Evolutionary conservation across 345 rosid genomes (phyloP), one percentile per base, ranked within the genome.

Genomic region (Hibiscus trionum): DNA sequence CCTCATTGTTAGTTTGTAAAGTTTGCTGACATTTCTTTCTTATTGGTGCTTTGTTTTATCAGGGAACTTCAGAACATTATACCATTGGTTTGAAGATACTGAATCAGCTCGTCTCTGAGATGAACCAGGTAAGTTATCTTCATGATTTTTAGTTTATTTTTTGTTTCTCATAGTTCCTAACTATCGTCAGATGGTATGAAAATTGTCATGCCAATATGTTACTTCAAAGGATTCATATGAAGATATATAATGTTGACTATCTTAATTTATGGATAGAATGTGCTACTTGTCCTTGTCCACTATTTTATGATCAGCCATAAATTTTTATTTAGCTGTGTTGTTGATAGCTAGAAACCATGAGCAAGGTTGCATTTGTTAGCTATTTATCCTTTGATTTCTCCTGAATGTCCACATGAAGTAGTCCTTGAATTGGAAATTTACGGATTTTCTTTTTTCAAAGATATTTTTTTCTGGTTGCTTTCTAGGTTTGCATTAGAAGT

Each of bases 101-200:
- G 73, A 91, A 93, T 86, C 99, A 96, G 74, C 93, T 96, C 37
- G 98, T 96, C 44, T 88, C 91, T 78, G 99, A 96, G 89, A 96
- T 96, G 95, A 96, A 93, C 83, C 98, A 89, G 96, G 99, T 93
- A 60, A 75, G 85, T 75, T 69, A 62, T 78, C 55, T 21, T n/a
- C 67, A 60, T 60, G 3, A 15, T 44, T 61, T 29, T 42, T 7
- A 14, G 47, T 31, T 16, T 69, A 49, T 17, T 62, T 16, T 72
- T 27, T 11, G 17, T 10, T 73, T 4, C 58, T 15, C 15, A 67
- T 27, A 49, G 29, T 67, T 66, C 3, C 37, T 26, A 21, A 65
- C 33, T 21, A 7, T 15, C 27, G 49, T 15, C 37, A 8, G 42
- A 67, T 1, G 14, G 15, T 11, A 9, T 49, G 42, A 49, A 67